These are phyloP conservation scores for Epithemia pelagica DNA, from an alignment of 108 stramenopile genomes.

Conservation along the genomic window DNA sequence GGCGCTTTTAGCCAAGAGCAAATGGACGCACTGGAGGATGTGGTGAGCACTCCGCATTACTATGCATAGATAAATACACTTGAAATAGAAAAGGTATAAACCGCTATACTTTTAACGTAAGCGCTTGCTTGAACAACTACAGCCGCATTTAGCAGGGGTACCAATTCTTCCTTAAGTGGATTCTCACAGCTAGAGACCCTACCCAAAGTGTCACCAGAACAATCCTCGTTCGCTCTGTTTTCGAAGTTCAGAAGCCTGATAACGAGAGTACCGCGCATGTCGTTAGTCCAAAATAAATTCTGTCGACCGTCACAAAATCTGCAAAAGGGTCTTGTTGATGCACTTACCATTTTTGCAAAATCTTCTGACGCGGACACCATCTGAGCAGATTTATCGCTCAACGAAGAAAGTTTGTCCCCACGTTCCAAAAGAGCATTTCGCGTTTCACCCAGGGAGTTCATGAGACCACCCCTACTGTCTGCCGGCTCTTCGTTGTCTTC, in stretches of 20 bases:
- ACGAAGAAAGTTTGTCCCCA: conserved; percentile 56
- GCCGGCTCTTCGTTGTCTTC: conserved; percentile 19
- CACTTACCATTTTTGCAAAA: conserved; percentile 64
- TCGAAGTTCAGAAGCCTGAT: conserved; percentile 1
- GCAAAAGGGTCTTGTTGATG: too few relatives aligned
- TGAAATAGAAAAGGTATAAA: too few relatives aligned
- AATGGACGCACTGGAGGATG: conserved; percentile 82
- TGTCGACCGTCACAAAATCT: too few relatives aligned
- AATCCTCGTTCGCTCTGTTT: conserved; percentile 10
- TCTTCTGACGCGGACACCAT: conserved; percentile 63
- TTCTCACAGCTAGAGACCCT: not conserved
- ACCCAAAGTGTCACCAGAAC: conserved; percentile 5
- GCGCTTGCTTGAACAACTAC: too few relatives aligned
- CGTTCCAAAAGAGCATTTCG: conserved; percentile 66
- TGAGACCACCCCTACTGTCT: conserved; percentile 20
- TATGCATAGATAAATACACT: conserved; percentile 79
- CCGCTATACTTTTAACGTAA: too few relatives aligned
- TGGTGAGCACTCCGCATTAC: conserved; percentile 86
- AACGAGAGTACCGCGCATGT: too few relatives aligned
- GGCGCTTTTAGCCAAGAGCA: conserved; percentile 73
- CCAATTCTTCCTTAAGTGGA: too few relatives aligned
- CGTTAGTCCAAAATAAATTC: too few relatives aligned
- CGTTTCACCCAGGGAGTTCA: conserved; percentile 34
- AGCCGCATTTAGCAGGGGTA: too few relatives aligned
- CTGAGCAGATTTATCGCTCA: conserved; percentile 68